Evolutionary conservation across 495 filamentous ascomycete genomes (phyloP), one percentile per base, ranked within the genome.

Genomic region (Thermochaetoides thermophila): DNA sequence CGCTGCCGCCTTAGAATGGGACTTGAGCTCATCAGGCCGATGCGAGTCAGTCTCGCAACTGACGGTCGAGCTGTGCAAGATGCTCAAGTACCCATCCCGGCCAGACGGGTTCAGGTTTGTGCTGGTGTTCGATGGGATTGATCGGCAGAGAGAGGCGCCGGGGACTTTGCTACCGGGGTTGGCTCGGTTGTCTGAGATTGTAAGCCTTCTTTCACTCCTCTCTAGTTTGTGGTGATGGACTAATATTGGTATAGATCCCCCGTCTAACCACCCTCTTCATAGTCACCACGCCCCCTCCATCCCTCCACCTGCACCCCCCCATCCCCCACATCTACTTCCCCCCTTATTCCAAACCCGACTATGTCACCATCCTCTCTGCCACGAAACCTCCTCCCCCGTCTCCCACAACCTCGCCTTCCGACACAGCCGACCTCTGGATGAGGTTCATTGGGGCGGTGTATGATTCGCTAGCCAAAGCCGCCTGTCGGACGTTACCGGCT

Each of bases 121-220:
- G 17, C 53, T 94, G 22, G 84, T 91, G 18, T 71, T 95, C 37
- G 91, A 97, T 57, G 81, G 74, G n/a, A 81, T 95, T 35, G 89
- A 96, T 50, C 70, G 64, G 28, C 84, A 91, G 56, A 61, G 82
- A 44, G 91, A 96, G 37, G 71, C 78, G 7, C 68, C 78, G 3
- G 69, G 71, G 8, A 95, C 82, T 0, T 54, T 95, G 1, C 56
- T 94, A n/a, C 73, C 84, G n/a, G 83, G 80, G 6, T 38, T 57
- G 12, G 51, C 50, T 3, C 38, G 53, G 29, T 34, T 54, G 13
- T 50, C 50, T 12, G 56, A 60, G 32, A 53, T 52, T 27, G 55
- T 53, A 20, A 41, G 37, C 2, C n/a, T n/a, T n/a, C n/a, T n/a
- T n/a, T n/a, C n/a, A n/a, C n/a, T n/a, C n/a, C n/a, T n/a, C n/a